Conservation (phyloP, 768 basidiomycete genomes). For the Lentinula sp. region DNA sequence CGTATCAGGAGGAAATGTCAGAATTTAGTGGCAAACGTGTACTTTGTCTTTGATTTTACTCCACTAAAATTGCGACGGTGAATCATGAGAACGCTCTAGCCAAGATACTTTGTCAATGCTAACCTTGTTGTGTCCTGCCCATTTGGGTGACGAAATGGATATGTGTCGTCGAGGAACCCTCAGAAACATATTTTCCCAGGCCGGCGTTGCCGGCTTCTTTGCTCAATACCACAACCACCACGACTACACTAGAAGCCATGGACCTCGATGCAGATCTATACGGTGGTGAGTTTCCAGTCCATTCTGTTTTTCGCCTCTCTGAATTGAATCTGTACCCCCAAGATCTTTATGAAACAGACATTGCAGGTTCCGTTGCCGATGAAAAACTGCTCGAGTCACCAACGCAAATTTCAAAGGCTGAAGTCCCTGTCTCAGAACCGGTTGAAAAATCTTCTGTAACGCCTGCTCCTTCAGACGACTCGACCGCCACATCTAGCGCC, state of each 20-base stretch:
- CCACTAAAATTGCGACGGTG: slow-evolving; percentile 8
- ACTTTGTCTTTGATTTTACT: slow-evolving; percentile 11
- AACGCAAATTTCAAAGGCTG: slow-evolving; percentile 2
- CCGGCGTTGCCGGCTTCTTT: neutral
- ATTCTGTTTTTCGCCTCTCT: neutral
- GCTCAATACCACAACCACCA: slow-evolving; percentile 43
- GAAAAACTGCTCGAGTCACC: slow-evolving; percentile 19
- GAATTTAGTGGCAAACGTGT: neutral
- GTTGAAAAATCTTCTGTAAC: slow-evolving; percentile 19
- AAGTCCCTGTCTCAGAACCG: slow-evolving; percentile 15
- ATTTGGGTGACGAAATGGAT: neutral
- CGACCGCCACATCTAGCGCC: slow-evolving; percentile 12
- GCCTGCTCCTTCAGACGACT: slow-evolving; percentile 15
- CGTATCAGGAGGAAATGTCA: neutral
- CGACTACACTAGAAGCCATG: neutral
- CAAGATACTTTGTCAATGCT: neutral
- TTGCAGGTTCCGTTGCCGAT: slow-evolving; percentile 39
- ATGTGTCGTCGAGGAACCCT: neutral
- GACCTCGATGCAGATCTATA: slow-evolving; percentile 89
- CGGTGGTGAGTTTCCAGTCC: slow-evolving; percentile 50
- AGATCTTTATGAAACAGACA: slow-evolving; percentile 75
- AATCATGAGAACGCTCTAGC: neutral
- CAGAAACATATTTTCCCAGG: neutral
- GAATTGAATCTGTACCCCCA: neutral
- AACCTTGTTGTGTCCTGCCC: slow-evolving; percentile 4